Evolutionary conservation across 2,329 filamentous ascomycete genomes (phyloP).

Genomic region (Sporothrix brunneoviolacea): DNA sequence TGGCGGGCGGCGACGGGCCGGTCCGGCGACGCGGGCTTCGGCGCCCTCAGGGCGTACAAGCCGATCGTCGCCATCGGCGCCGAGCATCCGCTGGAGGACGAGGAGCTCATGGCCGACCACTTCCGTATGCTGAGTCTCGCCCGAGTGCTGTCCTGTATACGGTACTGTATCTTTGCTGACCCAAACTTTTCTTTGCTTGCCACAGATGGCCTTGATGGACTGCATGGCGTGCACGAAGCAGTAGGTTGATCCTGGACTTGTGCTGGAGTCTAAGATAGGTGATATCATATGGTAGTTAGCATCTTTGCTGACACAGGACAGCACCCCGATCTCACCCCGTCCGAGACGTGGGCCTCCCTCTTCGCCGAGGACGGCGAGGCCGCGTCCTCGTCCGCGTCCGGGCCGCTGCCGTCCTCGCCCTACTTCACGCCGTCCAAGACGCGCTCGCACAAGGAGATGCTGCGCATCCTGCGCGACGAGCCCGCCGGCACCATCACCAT

Average conservation of each 20-base stretch:
- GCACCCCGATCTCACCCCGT: constrained; percentile 67
- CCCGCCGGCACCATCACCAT: constrained; percentile 82
- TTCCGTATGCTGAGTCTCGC: constrained; percentile 61
- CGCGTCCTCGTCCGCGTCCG: constrained; percentile 23
- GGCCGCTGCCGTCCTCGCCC: constrained; percentile 41
- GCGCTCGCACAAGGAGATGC: constrained; percentile 76
- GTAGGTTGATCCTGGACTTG: constrained; percentile 31
- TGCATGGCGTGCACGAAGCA: constrained; percentile 65
- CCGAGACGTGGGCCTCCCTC: constrained; percentile 66
- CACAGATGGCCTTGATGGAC: constrained; percentile 67
- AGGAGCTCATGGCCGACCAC: constrained; percentile 72
- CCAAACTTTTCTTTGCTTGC: neutral
- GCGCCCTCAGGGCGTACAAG: constrained; percentile 62
- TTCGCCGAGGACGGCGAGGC: constrained; percentile 41
- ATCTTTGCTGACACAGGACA: neutral
- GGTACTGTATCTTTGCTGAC: neutral
- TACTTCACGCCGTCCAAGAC: constrained; percentile 70
- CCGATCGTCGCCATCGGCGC: constrained; percentile 84
- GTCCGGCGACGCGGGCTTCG: constrained; percentile 60
- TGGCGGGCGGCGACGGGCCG: constrained; percentile 70
- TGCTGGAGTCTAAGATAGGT: too few relatives aligned
- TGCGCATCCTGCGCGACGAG: constrained; percentile 76
- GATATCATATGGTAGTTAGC: too few relatives aligned
- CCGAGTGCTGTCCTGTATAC: neutral
- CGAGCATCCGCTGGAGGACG: constrained; percentile 76